Percentiles rank a stretch among this genome's conserved stretches.
Conservation (phyloP, 2,329 filamentous ascomycete genomes). For the Paracamarosporium sp. region DNA sequence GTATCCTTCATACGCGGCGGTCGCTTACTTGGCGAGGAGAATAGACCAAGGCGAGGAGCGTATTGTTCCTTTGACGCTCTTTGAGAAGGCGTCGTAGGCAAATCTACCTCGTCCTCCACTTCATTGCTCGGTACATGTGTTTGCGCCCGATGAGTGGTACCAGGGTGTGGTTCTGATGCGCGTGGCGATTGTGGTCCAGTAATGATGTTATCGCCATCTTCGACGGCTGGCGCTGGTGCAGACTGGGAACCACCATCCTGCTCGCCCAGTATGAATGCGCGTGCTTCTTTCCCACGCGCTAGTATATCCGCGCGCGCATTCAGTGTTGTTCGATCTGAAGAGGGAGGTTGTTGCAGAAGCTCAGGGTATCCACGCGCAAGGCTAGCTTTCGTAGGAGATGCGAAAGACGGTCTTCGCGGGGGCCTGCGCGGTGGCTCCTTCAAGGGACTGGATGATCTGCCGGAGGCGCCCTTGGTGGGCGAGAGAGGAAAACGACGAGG, state of each 20-base stretch:
- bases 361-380: constrained; percentile 47
- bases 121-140: constrained; percentile 1
- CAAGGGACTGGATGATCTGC: constrained; percentile 29
- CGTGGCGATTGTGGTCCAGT: constrained; percentile 4
- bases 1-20: constrained; percentile 26
- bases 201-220: not conserved
- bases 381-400: constrained; percentile 49
- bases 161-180: not conserved
- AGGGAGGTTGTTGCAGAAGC: constrained; percentile 29
- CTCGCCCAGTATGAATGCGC: constrained; percentile 25
- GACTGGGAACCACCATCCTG: constrained; percentile 6
- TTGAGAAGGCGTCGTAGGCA: constrained; percentile 30
- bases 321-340: constrained; percentile 15
- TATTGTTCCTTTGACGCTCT: constrained; percentile 21
- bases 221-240: not conserved
- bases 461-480: constrained; percentile 13
- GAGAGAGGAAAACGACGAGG: constrained; percentile 7
- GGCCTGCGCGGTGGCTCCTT: constrained; percentile 41
- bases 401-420: constrained; percentile 45
- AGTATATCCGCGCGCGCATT: constrained; percentile 19
- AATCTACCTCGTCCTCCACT: constrained; percentile 21
- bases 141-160: constrained; percentile 18
- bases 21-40: constrained; percentile 41
- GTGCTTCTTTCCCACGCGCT: constrained; percentile 28
- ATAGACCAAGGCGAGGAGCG: constrained; percentile 29